These are phyloP conservation scores for Aspergillus sp. DNA, from an alignment of 2,329 filamentous ascomycete species.

Conservation along the genomic window DNA sequence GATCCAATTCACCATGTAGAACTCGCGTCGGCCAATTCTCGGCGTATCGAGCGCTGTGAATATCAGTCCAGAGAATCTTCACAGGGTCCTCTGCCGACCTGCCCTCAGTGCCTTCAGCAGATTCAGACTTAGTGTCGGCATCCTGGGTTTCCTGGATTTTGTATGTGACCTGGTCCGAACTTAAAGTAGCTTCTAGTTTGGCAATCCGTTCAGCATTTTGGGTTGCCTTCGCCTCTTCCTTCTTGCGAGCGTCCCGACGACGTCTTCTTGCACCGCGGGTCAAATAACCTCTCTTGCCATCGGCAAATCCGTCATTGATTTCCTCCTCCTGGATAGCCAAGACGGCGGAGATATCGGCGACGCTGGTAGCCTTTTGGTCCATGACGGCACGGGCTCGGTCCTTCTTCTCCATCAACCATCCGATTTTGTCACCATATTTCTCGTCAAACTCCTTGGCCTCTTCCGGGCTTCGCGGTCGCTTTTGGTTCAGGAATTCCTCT, in stretches of 20 bases:
- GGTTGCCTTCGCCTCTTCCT: conserved; percentile 24
- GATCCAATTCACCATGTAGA: conserved; percentile 43
- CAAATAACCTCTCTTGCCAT: conserved; percentile 31
- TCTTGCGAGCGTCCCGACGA: conserved; percentile 28
- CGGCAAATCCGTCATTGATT: conserved; percentile 30
- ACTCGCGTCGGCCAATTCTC: conserved; percentile 45
- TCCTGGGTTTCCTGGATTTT: conserved; percentile 32
- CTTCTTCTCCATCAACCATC: conserved; percentile 48
- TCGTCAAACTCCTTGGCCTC: conserved; percentile 44
- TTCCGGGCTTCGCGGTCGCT: conserved; percentile 38
- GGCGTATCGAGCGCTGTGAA: conserved; percentile 45
- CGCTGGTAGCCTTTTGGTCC: conserved; percentile 64
- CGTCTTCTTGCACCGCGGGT: conserved; percentile 32
- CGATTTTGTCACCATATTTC: conserved; percentile 42
- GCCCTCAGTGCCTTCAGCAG: conserved; percentile 5
- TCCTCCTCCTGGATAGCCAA: conserved; percentile 50
- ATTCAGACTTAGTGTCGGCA: conserved; percentile 13
- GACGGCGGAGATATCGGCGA: conserved; percentile 61
- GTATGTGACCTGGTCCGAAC: conserved; percentile 20
- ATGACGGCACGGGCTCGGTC: conserved; percentile 55
- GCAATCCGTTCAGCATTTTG: conserved; percentile 26
- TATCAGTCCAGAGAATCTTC: conserved; percentile 48
- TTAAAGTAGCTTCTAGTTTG: conserved; percentile 18
- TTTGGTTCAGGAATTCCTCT: conserved; percentile 43
- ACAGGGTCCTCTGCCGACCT: conserved; percentile 30